Conservation (phyloP, 176 grass and related monocot species). For the Thinopyrum elongatum region DNA sequence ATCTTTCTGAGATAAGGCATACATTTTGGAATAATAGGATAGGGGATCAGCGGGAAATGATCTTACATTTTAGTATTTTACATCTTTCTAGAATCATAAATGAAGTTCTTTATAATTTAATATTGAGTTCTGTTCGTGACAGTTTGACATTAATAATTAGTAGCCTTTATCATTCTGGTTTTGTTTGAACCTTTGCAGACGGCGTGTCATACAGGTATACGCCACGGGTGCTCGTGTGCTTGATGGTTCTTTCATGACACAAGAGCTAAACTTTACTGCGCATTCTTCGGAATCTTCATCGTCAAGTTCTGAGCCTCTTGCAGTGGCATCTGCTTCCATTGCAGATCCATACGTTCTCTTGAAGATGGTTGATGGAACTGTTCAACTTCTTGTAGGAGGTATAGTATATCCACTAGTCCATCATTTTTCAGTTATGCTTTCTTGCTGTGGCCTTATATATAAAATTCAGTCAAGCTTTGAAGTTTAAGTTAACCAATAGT, state of each 20-base stretch:
- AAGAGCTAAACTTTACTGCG: slow-evolving; percentile 72
- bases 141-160: not conserved
- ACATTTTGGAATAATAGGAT: too few species aligned
- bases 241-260: slow-evolving; percentile 99
- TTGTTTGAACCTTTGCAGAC: slow-evolving; percentile 52
- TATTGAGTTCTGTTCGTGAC: not conserved
- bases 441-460: not conserved
- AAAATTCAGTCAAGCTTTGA: not conserved
- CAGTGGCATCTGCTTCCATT: slow-evolving; percentile 67
- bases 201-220: slow-evolving; percentile 85
- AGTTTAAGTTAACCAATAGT: not conserved
- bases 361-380: slow-evolving; percentile 86
- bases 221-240: slow-evolving; percentile 88
- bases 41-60: not conserved
- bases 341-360: slow-evolving; percentile 90
- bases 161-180: slow-evolving; percentile 13
- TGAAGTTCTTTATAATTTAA: not conserved
- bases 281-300: slow-evolving; percentile 58
- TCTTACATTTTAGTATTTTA: not conserved
- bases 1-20: not conserved
- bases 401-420: not conserved
- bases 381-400: slow-evolving; percentile 97
- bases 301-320: slow-evolving; percentile 68
- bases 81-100: not conserved
- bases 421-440: not conserved